Conservation (phyloP, 495 filamentous ascomycete genomes). For the Penicilliopsis zonata region DNA sequence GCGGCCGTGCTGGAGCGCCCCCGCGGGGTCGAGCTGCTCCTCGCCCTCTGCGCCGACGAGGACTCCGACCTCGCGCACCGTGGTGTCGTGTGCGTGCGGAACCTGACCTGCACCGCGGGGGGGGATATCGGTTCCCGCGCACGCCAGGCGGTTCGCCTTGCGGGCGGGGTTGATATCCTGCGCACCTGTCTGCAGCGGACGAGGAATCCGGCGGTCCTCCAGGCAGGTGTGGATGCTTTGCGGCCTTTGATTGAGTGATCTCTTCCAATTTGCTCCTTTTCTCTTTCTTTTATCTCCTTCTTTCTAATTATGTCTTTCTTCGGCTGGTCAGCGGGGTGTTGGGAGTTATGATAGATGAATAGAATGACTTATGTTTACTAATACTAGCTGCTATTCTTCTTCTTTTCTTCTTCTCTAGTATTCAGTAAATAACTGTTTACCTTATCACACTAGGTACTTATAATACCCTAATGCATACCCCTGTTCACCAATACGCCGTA, state of each 20-base stretch:
- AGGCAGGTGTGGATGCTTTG: conserved; percentile 50
- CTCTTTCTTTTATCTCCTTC: conserved; percentile 1
- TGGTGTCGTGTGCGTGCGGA: conserved; percentile 61
- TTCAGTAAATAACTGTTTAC: neutral
- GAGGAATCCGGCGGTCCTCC: conserved; percentile 48
- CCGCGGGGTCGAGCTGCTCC: conserved; percentile 54
- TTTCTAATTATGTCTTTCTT: conserved; percentile 5
- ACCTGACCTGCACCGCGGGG: conserved; percentile 27
- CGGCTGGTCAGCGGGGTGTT: neutral
- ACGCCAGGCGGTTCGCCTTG: conserved; percentile 24
- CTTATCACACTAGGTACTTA: too few relatives aligned
- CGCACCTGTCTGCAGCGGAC: conserved; percentile 53
- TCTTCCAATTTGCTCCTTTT: neutral
- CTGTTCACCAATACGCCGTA: too few relatives aligned
- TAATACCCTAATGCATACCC: too few relatives aligned
- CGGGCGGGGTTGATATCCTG: conserved; percentile 45
- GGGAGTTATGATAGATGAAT: too few relatives aligned
- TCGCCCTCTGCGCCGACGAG: conserved; percentile 65
- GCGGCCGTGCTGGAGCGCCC: conserved; percentile 54
- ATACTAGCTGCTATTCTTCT: neutral
- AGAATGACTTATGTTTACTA: too few relatives aligned
- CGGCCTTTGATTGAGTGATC: conserved; percentile 39
- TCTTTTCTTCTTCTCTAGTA: neutral
- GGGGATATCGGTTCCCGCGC: conserved; percentile 30
- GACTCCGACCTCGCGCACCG: conserved; percentile 64